Evolutionary conservation across 2,329 filamentous ascomycete genomes (phyloP).

Genomic region (Leptographium lundbergii): DNA sequence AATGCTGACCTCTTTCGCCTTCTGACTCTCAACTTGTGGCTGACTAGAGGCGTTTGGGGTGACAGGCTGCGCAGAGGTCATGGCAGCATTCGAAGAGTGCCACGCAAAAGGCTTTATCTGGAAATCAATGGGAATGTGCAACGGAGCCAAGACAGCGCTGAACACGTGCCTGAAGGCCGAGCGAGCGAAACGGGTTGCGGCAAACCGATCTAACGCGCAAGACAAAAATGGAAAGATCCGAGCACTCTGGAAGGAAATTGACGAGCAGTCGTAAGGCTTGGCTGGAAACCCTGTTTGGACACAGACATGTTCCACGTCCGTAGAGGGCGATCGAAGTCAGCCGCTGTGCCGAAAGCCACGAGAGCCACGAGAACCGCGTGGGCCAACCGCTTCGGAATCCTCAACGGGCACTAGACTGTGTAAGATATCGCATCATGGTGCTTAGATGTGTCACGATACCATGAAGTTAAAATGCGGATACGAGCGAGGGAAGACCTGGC

Average conservation of each 20-base stretch:
- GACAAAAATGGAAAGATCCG: constrained; percentile 62
- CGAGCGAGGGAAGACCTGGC: neutral
- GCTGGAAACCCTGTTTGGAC: neutral
- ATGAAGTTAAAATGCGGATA: neutral
- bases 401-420: neutral
- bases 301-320: neutral
- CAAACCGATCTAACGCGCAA: constrained; percentile 60
- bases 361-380: neutral
- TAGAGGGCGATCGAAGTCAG: neutral
- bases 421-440: neutral
- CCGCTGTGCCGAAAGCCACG: neutral
- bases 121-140: constrained; percentile 87
- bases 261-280: constrained; percentile 41
- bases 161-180: constrained; percentile 75
- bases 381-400: neutral
- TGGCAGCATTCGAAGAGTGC: constrained; percentile 88
- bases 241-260: constrained; percentile 67
- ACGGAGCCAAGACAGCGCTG: constrained; percentile 69
- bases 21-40: neutral
- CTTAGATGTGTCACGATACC: neutral
- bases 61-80: constrained; percentile 85
- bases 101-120: constrained; percentile 85
- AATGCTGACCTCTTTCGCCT: neutral
- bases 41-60: neutral
- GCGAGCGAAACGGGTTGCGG: constrained; percentile 61